These are phyloP conservation scores for Nakataea oryzae DNA, from an alignment of 2,329 filamentous ascomycete genomes.

Conservation along the genomic window DNA sequence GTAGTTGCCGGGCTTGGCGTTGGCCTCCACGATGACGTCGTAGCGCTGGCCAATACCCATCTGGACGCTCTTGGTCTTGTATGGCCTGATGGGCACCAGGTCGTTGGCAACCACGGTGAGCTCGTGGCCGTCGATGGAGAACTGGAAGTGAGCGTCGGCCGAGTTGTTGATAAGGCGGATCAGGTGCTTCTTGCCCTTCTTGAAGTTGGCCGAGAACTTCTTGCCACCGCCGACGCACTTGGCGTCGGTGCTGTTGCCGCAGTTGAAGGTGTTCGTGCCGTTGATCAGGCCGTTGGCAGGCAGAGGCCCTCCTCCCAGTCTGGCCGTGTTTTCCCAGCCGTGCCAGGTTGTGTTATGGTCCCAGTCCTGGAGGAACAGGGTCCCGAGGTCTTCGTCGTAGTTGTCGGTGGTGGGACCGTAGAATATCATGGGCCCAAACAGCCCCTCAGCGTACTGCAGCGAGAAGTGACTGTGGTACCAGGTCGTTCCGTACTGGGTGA, in stretches of 20 bases:
- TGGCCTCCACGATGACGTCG: conserved; percentile 11
- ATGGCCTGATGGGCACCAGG: conserved; percentile 35
- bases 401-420: conserved; percentile 4
- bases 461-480: conserved; percentile 28
- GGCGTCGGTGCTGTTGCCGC: background rate
- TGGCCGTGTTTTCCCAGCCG: background rate
- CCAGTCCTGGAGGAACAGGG: background rate
- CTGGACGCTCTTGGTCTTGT: conserved; percentile 30
- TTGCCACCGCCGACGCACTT: conserved; percentile 2
- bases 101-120: conserved; percentile 34
- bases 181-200: conserved; percentile 16
- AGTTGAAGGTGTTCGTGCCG: conserved; percentile 2
- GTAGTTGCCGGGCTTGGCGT: conserved; percentile 4
- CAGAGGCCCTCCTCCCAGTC: background rate
- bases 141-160: conserved; percentile 18
- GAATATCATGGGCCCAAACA: conserved; percentile 36
- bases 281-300: background rate
- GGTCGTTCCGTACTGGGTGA: conserved; percentile 23
- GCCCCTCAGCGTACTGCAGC: conserved; percentile 29
- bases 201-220: conserved; percentile 1
- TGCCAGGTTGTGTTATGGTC: background rate
- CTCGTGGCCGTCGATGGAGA: conserved; percentile 24
- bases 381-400: conserved; percentile 1
- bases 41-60: conserved; percentile 33
- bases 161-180: conserved; percentile 23